Percentiles rank a stretch among this genome's conserved stretches.
phyloP scores from a whole-genome alignment of 192 early-diverging fungal genomes.

The Chytriomyces confervae region DNA sequence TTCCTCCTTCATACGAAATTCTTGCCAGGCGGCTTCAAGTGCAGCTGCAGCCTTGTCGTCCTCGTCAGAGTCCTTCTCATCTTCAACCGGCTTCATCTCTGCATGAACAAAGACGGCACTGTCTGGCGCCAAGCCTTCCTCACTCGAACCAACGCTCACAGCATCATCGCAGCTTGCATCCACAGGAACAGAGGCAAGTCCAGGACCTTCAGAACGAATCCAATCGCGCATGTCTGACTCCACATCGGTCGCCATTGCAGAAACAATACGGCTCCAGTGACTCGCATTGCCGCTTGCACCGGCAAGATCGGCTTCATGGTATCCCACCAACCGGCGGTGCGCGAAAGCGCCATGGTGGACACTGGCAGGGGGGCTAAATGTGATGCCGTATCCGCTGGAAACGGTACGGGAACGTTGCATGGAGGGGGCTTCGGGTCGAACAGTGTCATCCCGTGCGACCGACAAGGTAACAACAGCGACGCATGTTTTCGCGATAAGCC shows the following conservation, averaged over 20 bases:
- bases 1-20: constrained; percentile 17
- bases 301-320: not conserved
- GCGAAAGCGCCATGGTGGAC: not conserved
- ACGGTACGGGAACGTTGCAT: not conserved
- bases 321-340: not conserved
- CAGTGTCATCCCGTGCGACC: not conserved
- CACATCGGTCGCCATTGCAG: not conserved
- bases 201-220: not conserved
- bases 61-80: not conserved
- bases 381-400: not conserved
- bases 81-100: constrained; percentile 4
- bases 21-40: constrained; percentile 24
- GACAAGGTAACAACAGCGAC: constrained; percentile 12
- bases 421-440: not conserved
- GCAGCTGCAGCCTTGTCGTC: not conserved
- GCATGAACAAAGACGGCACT: constrained; percentile 17
- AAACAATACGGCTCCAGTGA: not conserved
- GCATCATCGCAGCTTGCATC: not conserved
- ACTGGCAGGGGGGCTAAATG: not conserved
- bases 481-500: constrained; percentile 24
- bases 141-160: not conserved
- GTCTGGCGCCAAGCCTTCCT: constrained; percentile 4
- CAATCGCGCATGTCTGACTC: not conserved
- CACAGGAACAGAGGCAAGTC: not conserved
- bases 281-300: not conserved